Base-by-base conservation (phyloP, 2,329 filamentous ascomycete genomes). In the Hymenoscyphus fructigenus region DNA sequence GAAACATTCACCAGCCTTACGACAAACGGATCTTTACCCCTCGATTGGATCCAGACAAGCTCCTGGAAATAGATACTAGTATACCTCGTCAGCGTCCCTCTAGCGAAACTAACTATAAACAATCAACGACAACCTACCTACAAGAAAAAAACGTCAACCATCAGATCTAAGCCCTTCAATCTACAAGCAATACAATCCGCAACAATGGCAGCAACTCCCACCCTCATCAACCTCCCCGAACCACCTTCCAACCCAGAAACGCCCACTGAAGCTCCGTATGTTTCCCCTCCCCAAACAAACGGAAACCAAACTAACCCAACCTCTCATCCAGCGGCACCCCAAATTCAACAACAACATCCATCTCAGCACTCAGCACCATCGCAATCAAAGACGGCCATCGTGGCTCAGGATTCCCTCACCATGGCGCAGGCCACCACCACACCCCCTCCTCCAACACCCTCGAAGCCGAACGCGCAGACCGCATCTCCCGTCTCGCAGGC, bases 371-470 rank as follows among this genome's bases (percentile, higher is more conserved):
- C 58, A 96, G 92, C 17, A 97, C 94, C 20, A 95, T 92, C 14
- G 94, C 94, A 60, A 97, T 97, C 83, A 97, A 97, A 79, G 94
- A 98, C 76, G 94, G 94, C 72, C 92, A 97, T 75, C 91, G 92
- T 66, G 94, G 94, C 68, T 88, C 93, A 75, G 84, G 89, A 32
- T 86, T 88, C 32, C 84, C 88, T 63, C 82, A 84, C 64, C 82
- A 84, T 64, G 77, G 83, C 72, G 79, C 86, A 71, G 79, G 85
- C 72, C 80, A 88, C 76, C 78, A 87, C 73, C 82, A 85, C 71
- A 80, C 84, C 70, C 78, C 86, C 6, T 90, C 88, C 23, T 85
- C 86, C 62, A 90, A 86, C 70, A 94, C 90, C 73, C 88, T 95
- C 66, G 93, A 97, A 73, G 93, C 93, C 68, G 93, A 97, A 78